These are phyloP conservation scores for Beauveria asiatica DNA, from an alignment of 2,329 filamentous ascomycete genomes.

Conservation along the genomic window DNA sequence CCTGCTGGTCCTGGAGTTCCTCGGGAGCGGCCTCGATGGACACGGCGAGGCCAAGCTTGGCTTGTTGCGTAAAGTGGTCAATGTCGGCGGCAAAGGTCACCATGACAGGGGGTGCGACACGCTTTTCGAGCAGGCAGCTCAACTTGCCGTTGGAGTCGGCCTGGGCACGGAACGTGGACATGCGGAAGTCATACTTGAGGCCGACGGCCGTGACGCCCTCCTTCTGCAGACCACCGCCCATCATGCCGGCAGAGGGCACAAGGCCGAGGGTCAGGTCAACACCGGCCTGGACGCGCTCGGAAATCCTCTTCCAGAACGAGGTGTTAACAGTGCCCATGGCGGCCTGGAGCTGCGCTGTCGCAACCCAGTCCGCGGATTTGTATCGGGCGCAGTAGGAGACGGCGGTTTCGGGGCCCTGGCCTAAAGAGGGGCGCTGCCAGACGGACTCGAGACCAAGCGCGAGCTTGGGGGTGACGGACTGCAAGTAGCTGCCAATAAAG, in stretches of 20 bases:
- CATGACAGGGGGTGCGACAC: slow-evolving; percentile 83
- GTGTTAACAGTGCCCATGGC: slow-evolving; percentile 81
- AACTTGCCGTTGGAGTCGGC: slow-evolving; percentile 93
- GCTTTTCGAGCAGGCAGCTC: slow-evolving; percentile 88
- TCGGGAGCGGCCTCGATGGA: slow-evolving; percentile 81
- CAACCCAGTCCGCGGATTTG: slow-evolving; percentile 87
- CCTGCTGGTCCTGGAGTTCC: slow-evolving; percentile 80
- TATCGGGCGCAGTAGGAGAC: slow-evolving; percentile 88
- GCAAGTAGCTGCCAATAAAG: slow-evolving; percentile 90
- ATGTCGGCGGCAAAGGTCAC: slow-evolving; percentile 95
- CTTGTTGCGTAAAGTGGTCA: slow-evolving; percentile 91
- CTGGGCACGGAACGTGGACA: slow-evolving; percentile 91
- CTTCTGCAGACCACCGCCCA: slow-evolving; percentile 68
- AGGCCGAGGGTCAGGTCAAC: slow-evolving; percentile 90
- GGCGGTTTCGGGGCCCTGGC: slow-evolving; percentile 81
- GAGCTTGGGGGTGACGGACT: slow-evolving; percentile 80
- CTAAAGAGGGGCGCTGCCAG: slow-evolving; percentile 81
- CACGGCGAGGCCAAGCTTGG: slow-evolving; percentile 89
- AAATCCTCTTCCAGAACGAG: slow-evolving; percentile 88
- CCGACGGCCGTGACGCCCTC: slow-evolving; percentile 88
- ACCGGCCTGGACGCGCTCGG: slow-evolving; percentile 92
- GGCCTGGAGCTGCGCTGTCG: slow-evolving; percentile 73
- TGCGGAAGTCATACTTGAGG: slow-evolving; percentile 96
- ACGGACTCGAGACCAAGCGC: slow-evolving; percentile 86
- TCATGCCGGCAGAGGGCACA: slow-evolving; percentile 54